Base-by-base conservation (phyloP, 768 basidiomycete genomes). In the Sarcodon sp. region DNA sequence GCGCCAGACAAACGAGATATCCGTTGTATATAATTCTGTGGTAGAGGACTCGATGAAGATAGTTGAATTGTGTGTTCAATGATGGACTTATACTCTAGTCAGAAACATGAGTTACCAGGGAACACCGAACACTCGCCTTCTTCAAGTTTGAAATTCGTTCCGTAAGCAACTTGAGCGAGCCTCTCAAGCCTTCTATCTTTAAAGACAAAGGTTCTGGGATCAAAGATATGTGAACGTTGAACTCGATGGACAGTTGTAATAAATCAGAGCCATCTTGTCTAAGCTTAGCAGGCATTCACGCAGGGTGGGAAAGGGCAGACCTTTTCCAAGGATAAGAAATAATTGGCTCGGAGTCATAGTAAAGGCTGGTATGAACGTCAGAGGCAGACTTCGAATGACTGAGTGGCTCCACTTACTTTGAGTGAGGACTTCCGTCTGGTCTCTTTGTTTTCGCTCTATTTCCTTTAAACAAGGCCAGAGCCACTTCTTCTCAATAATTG, bases 311-410 rank as follows among this genome's bases (percentile, higher is more conserved):
- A 45, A 52, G 16, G 41, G 57, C 62, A 13, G 35, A 83, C 86
- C 80, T 72, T 73, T 80, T 36, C 85, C 85, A 51, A 89, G 70
- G 32, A 87, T 68, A 32, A 87, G 58, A 58, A 87, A 85, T 6
- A 85, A 68, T 54, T 83, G 71, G 45, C 69, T 71, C 3, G 77
- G 71, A 13, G 68, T 71, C 49, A 88, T 62, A 33, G 70, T 61
- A 55, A 82, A 74, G 2, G 61, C 86, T 87, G 54, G 7, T 33
- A 32, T 46, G 44, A 21, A 49, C 32, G 15, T 33, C 11, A 48
- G 45, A 33, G 21, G 44, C 38, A 50, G 27, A 1, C 46, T 15
- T 10, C 34, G 31, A n/a, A 31, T 18, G 4, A 18, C 13, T 16
- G 15, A n/a, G 38, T 7, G 34, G 47, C 5, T 18, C 33, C 31